Evolutionary conservation across 2,329 filamentous ascomycete species (phyloP), one percentile per base, ranked within the genome.

Genomic region (Cladobotryum mycophilum): DNA sequence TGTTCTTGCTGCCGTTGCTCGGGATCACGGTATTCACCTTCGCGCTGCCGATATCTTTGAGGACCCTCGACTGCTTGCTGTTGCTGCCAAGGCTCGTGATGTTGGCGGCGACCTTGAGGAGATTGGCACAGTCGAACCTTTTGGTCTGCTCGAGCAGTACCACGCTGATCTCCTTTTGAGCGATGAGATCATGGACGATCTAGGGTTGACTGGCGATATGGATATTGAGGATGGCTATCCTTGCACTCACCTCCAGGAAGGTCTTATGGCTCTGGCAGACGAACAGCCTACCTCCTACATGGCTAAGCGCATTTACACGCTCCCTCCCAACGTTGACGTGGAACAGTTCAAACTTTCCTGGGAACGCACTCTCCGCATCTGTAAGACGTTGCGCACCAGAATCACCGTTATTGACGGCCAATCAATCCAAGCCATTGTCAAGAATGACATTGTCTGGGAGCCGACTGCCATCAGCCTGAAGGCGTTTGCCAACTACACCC

Each of bases 201-300:
- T 37, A 12, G 25, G 25, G 14, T 41, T 53, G n/a, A n/a, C 34
- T 18, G 30, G 41, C 5, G 22, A 47, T 6, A 34, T 51, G 11
- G 25, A 15, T 3, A 52, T 60, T 5, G 48, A 55, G 18, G 58
- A 60, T 41, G 45, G 57, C 17, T 59, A 56, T 13, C 57, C 57
- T n/a, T 58, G 57, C 36, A 59, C 57, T 6, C 49, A 55, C 22
- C 54, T 60, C 12, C 58, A 59, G 7, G 52, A 57, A 9, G 58
- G 57, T n/a, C 45, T 59, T 11, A 58, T 60, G 54, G 63, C 66
- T 0, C 55, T 70, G 3, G 61, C 67, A 1, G 58, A 56, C 35
- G 61, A 61, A 30, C 58, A 64, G n/a, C 41, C 55, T 1, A 67
- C 64, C 1, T 64, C 63, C 1, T 72, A 73, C 42, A 58, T 70